These are phyloP conservation scores for Kalmusia sp. DNA, from an alignment of 2,329 filamentous ascomycete species.

Conservation along the genomic window DNA sequence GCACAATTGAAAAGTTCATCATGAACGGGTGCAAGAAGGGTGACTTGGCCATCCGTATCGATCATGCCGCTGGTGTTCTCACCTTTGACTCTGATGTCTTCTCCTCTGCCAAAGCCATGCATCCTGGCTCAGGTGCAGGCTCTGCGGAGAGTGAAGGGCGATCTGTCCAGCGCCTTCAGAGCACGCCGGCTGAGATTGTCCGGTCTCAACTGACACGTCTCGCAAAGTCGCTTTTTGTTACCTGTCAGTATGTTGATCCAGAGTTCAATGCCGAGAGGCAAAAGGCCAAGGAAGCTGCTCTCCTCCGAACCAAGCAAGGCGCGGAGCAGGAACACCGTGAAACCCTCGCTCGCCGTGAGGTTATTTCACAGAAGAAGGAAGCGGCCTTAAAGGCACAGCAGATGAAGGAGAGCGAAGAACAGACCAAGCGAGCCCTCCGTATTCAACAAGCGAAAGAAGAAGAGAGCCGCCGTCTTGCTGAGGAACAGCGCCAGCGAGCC, in stretches of 20 bases:
- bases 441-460: conserved; percentile 89
- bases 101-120: conserved; percentile 91
- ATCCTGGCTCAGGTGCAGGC: conserved; percentile 81
- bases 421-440: conserved; percentile 82
- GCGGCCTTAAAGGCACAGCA: conserved; percentile 88
- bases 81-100: conserved; percentile 99
- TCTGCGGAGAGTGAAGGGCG: conserved; percentile 86
- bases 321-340: conserved; percentile 92
- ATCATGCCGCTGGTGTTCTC: conserved; percentile 92
- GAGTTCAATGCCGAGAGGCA: conserved; percentile 82
- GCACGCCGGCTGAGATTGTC: conserved; percentile 96
- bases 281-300: conserved; percentile 79
- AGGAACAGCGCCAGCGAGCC: conserved; percentile 92
- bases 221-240: conserved; percentile 88
- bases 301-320: conserved; percentile 82
- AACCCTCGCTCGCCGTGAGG: conserved; percentile 81
- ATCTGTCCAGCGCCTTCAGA: conserved; percentile 93
- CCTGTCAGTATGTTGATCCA: conserved; percentile 95
- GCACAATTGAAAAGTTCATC: conserved; percentile 99
- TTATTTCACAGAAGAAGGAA: conserved; percentile 98
- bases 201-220: conserved; percentile 92
- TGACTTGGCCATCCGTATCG: conserved; percentile 92
- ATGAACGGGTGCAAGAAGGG: conserved; percentile 99
- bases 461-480: conserved; percentile 85
- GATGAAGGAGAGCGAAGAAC: conserved; percentile 90